A percentile compares a stretch with the other conserved stretches of the same genome.
Conservation (phyloP, 2,329 filamentous ascomycete genomes). For the Neodidymelliopsis sp. region DNA sequence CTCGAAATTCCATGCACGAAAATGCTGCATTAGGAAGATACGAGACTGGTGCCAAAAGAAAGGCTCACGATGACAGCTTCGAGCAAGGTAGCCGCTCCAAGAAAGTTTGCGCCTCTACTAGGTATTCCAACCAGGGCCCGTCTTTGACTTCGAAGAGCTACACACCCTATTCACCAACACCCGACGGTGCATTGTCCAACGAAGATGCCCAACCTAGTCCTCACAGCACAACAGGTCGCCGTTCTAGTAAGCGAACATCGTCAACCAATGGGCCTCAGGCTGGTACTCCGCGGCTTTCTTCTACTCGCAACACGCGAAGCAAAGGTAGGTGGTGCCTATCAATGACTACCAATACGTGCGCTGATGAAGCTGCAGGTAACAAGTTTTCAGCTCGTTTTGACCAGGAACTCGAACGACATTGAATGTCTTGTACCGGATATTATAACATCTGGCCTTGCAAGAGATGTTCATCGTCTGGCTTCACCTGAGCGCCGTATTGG, state of each 20-base stretch:
- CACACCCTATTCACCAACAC: background rate
- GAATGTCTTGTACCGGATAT: too few species aligned
- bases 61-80: background rate
- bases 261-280: background rate
- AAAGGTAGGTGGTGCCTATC: background rate
- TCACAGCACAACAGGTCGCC: background rate
- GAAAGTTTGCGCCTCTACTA: background rate
- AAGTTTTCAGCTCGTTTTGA: conserved; percentile 4
- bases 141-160: background rate
- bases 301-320: conserved; percentile 11
- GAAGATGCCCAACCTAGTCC: background rate
- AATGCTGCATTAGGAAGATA: background rate
- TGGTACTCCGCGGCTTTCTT: background rate
- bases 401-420: conserved; percentile 10
- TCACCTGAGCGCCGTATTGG: too few species aligned
- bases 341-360: background rate
- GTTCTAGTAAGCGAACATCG: background rate
- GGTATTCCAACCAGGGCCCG: background rate
- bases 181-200: background rate
- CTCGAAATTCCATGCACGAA: background rate
- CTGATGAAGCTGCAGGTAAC: background rate
- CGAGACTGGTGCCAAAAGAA: background rate
- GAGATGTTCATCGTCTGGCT: too few species aligned
- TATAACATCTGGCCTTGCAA: too few species aligned
- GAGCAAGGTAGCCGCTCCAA: background rate